Conservation (phyloP, 2,329 filamentous ascomycete species). For the Metarhizium guizhouense region DNA sequence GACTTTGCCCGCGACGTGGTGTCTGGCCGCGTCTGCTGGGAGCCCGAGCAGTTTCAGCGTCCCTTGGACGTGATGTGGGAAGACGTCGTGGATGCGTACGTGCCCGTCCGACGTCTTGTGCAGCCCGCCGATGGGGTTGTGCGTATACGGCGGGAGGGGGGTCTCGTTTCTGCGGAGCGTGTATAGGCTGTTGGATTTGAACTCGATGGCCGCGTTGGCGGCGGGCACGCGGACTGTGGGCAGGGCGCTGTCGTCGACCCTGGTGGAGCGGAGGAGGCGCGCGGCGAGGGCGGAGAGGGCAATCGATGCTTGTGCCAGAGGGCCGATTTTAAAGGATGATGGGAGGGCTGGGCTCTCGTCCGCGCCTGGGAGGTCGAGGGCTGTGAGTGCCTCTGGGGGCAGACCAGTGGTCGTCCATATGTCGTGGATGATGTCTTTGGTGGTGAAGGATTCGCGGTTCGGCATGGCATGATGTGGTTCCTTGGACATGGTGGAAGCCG, state of each 20-base stretch:
- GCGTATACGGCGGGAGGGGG: background rate
- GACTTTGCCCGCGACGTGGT: slow-evolving; percentile 25
- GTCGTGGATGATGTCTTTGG: slow-evolving; percentile 7
- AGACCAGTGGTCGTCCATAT: slow-evolving; percentile 6
- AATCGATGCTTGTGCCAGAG: slow-evolving; percentile 43
- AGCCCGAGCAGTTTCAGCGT: slow-evolving; percentile 35
- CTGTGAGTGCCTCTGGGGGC: background rate
- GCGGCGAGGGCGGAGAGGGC: slow-evolving; percentile 41
- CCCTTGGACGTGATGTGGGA: slow-evolving; percentile 39
- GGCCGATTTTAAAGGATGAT: slow-evolving; percentile 45
- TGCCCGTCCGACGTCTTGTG: slow-evolving; percentile 41
- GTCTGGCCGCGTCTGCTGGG: slow-evolving; percentile 13
- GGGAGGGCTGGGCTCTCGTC: slow-evolving; percentile 20
- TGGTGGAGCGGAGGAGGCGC: slow-evolving; percentile 20
- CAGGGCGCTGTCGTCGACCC: background rate
- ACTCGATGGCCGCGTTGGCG: slow-evolving; percentile 40
- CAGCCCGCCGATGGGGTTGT: slow-evolving; percentile 36
- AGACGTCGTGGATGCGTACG: slow-evolving; percentile 46
- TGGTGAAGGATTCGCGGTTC: background rate
- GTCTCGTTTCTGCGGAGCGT: slow-evolving; percentile 16
- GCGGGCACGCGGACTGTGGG: slow-evolving; percentile 32
- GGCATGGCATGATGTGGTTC: background rate
- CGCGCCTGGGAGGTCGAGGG: slow-evolving; percentile 9
- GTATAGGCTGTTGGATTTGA: slow-evolving; percentile 43
- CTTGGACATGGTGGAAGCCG: too few relatives aligned